Conservation (phyloP, 2,329 filamentous ascomycete species). For the Lasiodiplodia citricola region DNA sequence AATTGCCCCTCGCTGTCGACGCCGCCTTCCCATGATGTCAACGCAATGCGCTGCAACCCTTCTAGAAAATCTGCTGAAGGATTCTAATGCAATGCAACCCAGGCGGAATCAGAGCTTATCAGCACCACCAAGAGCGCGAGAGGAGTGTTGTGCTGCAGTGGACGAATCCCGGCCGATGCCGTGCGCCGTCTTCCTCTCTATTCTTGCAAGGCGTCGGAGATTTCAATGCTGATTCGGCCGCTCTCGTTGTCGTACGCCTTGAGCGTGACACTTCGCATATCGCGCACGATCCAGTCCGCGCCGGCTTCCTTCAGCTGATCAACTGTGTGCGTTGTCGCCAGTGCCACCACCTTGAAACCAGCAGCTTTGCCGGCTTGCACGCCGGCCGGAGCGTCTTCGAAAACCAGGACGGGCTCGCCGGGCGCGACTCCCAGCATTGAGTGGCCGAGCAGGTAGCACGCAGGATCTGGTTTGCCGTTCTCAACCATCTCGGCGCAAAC, state of each 20-base stretch:
- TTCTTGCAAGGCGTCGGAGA: slow-evolving; percentile 62
- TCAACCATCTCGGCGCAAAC: slow-evolving; percentile 58
- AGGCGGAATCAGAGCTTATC: slow-evolving; percentile 26
- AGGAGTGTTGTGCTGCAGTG: slow-evolving; percentile 8
- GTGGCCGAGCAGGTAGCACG: slow-evolving; percentile 53
- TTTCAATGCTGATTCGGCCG: slow-evolving; percentile 69
- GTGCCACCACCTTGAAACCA: slow-evolving; percentile 81
- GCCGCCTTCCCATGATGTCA: slow-evolving; percentile 23
- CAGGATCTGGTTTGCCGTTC: slow-evolving; percentile 57
- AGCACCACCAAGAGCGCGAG: background rate
- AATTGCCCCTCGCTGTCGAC: slow-evolving; percentile 20
- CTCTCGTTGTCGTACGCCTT: slow-evolving; percentile 58
- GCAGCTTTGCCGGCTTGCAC: slow-evolving; percentile 83
- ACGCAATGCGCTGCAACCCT: slow-evolving; percentile 38
- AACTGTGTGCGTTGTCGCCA: slow-evolving; percentile 81
- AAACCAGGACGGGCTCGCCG: slow-evolving; percentile 66
- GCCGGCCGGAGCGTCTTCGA: slow-evolving; percentile 89
- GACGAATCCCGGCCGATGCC: background rate
- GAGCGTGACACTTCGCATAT: slow-evolving; percentile 75
- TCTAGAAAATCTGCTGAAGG: slow-evolving; percentile 36
- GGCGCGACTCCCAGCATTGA: slow-evolving; percentile 48
- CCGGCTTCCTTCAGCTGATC: slow-evolving; percentile 74
- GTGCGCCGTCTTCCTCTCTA: slow-evolving; percentile 28
- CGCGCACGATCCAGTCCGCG: slow-evolving; percentile 87
- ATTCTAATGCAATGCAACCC: slow-evolving; percentile 42